phyloP scores from a whole-genome alignment of 106 monocot species.

The Acanthochlamys bracteata region DNA sequence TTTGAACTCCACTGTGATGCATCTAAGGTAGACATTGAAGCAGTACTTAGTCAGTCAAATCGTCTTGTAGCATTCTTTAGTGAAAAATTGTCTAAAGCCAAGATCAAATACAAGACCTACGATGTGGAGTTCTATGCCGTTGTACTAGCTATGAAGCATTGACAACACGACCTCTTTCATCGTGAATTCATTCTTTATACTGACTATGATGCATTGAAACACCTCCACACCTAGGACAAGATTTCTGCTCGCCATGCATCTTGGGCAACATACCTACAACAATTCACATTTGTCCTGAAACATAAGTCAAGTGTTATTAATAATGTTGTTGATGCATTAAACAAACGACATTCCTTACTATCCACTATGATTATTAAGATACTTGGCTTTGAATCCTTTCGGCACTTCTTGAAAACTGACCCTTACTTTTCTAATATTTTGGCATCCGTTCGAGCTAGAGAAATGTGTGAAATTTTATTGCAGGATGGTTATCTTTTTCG shows the following conservation, averaged over 20 bases:
- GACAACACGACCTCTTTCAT: slow-evolving; percentile 2
- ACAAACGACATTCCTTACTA: too few species aligned
- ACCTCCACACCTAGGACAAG: neutral
- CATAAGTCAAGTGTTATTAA: neutral
- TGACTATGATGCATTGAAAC: slow-evolving; percentile 10
- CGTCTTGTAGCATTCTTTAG: neutral
- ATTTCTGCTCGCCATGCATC: neutral
- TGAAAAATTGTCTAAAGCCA: neutral
- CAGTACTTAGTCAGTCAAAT: neutral
- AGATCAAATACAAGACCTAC: neutral
- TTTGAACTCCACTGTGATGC: slow-evolving; percentile 9
- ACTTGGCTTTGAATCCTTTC: too few species aligned
- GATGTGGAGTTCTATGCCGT: neutral
- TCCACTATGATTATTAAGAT: too few species aligned
- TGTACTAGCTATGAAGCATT: neutral
- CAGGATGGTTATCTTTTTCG: too few species aligned
- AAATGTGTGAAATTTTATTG: too few species aligned
- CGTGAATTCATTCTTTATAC: slow-evolving; percentile 6
- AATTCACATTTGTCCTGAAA: neutral
- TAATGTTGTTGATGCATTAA: slow-evolving; percentile 4
- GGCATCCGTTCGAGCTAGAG: too few species aligned
- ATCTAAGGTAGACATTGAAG: neutral
- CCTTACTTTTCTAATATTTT: too few species aligned
- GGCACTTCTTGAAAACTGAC: too few species aligned
- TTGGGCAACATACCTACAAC: slow-evolving; percentile 2